Evolutionary conservation across 2,329 filamentous ascomycete species (phyloP), one percentile per base, ranked within the genome.

Genomic region (Xylaria multiplex): DNA sequence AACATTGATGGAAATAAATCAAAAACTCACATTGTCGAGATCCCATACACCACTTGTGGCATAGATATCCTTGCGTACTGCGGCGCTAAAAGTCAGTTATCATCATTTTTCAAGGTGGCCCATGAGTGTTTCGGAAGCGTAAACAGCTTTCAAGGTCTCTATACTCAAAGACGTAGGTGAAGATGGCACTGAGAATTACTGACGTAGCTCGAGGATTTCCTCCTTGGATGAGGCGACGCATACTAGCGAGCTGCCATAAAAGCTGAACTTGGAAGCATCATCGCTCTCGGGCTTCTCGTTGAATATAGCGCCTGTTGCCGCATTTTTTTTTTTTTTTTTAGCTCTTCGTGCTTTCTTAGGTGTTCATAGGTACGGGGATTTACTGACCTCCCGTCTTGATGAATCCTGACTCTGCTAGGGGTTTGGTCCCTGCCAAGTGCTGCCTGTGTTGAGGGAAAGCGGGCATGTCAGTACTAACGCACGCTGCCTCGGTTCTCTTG

Each of bases 21-120:
- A 11, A n/a, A 46, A 49, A 75, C 77, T 73, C 68, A 87, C 87
- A 73, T 91, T 91, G 42, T 89, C 86, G 65, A 91, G 76, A 81
- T 97, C 92, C 93, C 93, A 97, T 8, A 96, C 93, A 0, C 89
- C 92, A 49, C 79, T 83, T 66, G 80, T 84, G 9, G 84, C 82
- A 79, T 97, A 97, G 9, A 93, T 81, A 80, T 97, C 93, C 55
- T 86, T 84, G 77, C 86, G 86, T 53, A 97, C 53, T 55, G 37
- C 9, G 2, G 40, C 2, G 6, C 16, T n/a, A 14, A 4, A 55
- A 30, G 53, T 55, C 22, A 55, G 53, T n/a, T 22, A 43, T n/a
- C 13, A 7, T 54, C 22, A 24, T 42, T 32, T 27, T 11, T 3
- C 6, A 42, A 19, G 6, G 11, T 54, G n/a, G 9, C 6, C 4